Evolutionary conservation across 2,329 filamentous ascomycete species (phyloP).

Genomic region (Byssoonygena ceratinophila): DNA sequence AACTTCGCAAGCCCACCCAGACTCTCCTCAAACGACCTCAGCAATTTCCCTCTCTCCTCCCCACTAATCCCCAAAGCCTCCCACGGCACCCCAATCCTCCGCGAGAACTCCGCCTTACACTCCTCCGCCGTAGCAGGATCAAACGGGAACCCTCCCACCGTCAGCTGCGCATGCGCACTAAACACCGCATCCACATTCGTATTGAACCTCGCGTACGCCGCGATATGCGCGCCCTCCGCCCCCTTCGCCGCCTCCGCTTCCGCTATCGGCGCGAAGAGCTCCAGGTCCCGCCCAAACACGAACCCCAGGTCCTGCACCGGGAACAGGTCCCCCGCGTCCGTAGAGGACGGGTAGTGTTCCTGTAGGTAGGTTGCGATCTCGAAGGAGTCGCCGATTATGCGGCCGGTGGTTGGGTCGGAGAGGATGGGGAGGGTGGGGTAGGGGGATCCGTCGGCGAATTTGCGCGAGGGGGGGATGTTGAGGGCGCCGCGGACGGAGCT

Average conservation of each 20-base stretch:
- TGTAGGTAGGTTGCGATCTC: conserved; percentile 55
- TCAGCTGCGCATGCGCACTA: conserved; percentile 37
- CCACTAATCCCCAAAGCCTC: conserved; percentile 28
- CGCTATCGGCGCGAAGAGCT: conserved; percentile 33
- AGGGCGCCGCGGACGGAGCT: conserved; percentile 39
- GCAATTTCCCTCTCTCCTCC: conserved; percentile 34
- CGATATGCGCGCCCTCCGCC: too few species aligned
- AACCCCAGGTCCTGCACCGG: conserved; percentile 36
- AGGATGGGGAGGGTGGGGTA: conserved; percentile 53
- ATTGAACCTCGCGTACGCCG: conserved; percentile 48
- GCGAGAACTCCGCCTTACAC: conserved; percentile 40
- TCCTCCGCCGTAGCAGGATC: conserved; percentile 41
- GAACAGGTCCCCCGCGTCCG: conserved; percentile 43
- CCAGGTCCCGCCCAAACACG: conserved; percentile 22
- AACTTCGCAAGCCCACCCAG: conserved; percentile 37
- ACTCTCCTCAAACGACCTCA: conserved; percentile 32
- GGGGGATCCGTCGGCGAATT: conserved; percentile 46
- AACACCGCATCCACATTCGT: conserved; percentile 46
- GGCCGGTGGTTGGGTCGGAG: conserved; percentile 34
- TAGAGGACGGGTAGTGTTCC: conserved; percentile 38
- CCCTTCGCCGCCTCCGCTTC: conserved; percentile 23
- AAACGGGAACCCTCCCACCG: conserved; percentile 38
- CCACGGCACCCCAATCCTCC: conserved; percentile 40
- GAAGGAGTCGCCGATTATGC: conserved; percentile 50
- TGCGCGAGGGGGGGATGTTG: conserved; percentile 42